Percentiles rank a stretch among this genome's conserved stretches.
Conservation (phyloP, 148 eudicot genomes). For the Oxyria digyna region DNA sequence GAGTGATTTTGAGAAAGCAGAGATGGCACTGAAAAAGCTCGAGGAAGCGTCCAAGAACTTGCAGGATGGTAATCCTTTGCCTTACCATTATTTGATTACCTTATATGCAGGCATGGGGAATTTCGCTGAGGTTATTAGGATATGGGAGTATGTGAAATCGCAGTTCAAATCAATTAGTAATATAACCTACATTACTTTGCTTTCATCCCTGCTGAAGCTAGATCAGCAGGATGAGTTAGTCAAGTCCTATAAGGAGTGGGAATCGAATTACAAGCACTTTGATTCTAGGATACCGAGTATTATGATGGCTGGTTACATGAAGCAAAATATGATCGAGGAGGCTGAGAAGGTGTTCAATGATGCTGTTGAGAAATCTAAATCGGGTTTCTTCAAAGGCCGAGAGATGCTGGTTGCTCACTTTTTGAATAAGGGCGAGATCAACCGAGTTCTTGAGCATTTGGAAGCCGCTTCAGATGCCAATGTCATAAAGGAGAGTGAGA, state of each 20-base stretch:
- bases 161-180: slow-evolving; percentile 22
- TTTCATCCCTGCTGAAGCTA: slow-evolving; percentile 40
- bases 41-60: slow-evolving; percentile 26
- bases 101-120: slow-evolving; percentile 36
- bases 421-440: slow-evolving; percentile 25
- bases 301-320: slow-evolving; percentile 39
- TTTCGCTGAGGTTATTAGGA: slow-evolving; percentile 30
- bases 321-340: slow-evolving; percentile 34
- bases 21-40: slow-evolving; percentile 25
- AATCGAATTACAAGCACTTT: slow-evolving; percentile 20
- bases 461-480: slow-evolving; percentile 28
- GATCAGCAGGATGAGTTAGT: slow-evolving; percentile 32
- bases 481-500: slow-evolving; percentile 10
- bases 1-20: slow-evolving; percentile 44
- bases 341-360: slow-evolving; percentile 34
- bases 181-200: slow-evolving; percentile 33
- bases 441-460: slow-evolving; percentile 33
- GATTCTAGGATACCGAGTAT: slow-evolving; percentile 45
- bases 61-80: slow-evolving; percentile 14
- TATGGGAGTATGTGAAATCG: slow-evolving; percentile 49
- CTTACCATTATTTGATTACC: slow-evolving; percentile 44
- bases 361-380: slow-evolving; percentile 17
- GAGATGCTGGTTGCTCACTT: slow-evolving; percentile 25
- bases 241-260: slow-evolving; percentile 50
- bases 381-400: slow-evolving; percentile 19